phyloP scores from a whole-genome alignment of 768 basidiomycete species.

The Suillus clintonianus region DNA sequence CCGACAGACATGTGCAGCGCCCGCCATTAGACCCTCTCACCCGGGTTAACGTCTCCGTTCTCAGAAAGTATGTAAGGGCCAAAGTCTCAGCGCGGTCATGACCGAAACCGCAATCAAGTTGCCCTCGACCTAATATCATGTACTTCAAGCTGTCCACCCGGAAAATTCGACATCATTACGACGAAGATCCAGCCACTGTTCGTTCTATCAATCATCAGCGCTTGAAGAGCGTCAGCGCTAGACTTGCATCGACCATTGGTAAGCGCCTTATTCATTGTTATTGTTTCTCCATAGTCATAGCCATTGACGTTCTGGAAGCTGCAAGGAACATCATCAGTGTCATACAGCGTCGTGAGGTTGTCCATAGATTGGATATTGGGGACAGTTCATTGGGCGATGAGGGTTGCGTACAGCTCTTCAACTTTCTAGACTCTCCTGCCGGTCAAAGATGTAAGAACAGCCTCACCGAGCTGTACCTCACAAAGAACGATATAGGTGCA shows the following conservation, averaged over 20 bases:
- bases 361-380: constrained; percentile 56
- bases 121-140: constrained; percentile 15
- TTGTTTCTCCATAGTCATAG: neutral
- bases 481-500: constrained; percentile 57
- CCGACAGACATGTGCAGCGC: neutral
- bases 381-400: constrained; percentile 59
- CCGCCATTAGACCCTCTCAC: neutral
- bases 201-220: constrained; percentile 23
- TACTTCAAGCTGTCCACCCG: constrained; percentile 23
- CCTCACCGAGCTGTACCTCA: constrained; percentile 59
- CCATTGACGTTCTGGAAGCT: constrained; percentile 39
- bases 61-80: neutral
- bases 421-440: constrained; percentile 50
- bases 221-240: constrained; percentile 28
- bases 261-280: neutral
- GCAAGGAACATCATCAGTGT: constrained; percentile 47
- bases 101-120: neutral
- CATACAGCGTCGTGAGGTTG: constrained; percentile 46
- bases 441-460: constrained; percentile 41
- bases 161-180: constrained; percentile 26
- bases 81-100: neutral
- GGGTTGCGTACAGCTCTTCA: constrained; percentile 56
- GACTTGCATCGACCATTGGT: constrained; percentile 32
- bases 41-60: neutral
- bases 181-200: constrained; percentile 31